Conservation (phyloP, 75 land plant genomes). For the Ceratopteris richardii region DNA sequence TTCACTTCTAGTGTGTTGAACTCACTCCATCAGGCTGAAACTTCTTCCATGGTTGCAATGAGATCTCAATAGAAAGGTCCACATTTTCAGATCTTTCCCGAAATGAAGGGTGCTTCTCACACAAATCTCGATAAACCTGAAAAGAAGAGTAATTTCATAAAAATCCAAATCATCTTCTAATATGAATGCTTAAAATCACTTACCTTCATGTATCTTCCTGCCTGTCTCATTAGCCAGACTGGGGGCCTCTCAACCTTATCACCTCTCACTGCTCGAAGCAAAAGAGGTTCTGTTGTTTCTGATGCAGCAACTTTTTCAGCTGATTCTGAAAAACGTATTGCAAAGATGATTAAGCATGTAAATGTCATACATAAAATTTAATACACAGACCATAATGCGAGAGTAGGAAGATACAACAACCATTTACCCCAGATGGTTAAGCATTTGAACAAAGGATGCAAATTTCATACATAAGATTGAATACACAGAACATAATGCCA, state of each 20-base stretch:
- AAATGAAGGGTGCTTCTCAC: conserved; percentile 86
- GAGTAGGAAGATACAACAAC: too few species aligned
- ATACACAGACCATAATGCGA: too few species aligned
- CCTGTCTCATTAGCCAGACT: conserved; percentile 99
- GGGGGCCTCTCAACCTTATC: conserved; percentile 90
- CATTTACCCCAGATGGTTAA: too few species aligned
- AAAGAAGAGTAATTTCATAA: too few species aligned
- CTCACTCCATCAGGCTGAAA: conserved; percentile 97
- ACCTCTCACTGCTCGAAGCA: conserved; percentile 78
- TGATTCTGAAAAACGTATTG: conserved; percentile 20
- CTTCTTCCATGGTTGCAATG: conserved; percentile 94
- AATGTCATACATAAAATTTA: too few species aligned
- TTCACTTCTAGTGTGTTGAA: not conserved
- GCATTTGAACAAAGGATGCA: too few species aligned
- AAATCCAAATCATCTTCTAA: too few species aligned
- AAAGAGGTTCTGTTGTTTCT: conserved; percentile 55
- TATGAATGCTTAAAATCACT: too few species aligned
- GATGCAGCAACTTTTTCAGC: conserved; percentile 28
- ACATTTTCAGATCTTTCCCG: conserved; percentile 97
- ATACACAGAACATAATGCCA: too few species aligned
- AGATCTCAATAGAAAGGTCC: conserved; percentile 91
- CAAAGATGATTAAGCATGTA: too few species aligned
- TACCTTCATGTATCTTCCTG: conserved; percentile 99
- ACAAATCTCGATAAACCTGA: conserved; percentile 80
- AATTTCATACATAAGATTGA: too few species aligned